Base-by-base conservation (phyloP, 345 rosid species). In the Lenwebbia sp. region DNA sequence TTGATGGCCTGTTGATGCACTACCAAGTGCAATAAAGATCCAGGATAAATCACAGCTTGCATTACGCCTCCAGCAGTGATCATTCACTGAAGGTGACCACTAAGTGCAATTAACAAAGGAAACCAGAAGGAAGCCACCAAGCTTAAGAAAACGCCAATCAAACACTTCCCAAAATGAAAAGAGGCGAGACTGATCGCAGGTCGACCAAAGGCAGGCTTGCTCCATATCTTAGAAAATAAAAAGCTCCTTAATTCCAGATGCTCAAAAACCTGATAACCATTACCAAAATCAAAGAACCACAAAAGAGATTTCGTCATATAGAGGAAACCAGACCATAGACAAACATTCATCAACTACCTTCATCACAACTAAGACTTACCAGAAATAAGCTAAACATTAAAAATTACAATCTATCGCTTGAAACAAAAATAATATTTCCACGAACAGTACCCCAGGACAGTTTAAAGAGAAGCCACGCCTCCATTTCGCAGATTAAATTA, bases 21-120 rank as follows among this genome's bases (percentile, higher is more conserved):
- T 81, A 19, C 88, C 51, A 89, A 83, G 86, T 90, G 91, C 90
- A 87, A 88, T 83, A 92, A 89, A 88, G 91, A 90, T 78, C 88
- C 93, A 94, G 89, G 91, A 93, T 91, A 89, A 95, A 90, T 89
- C 87, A 82, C 65, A 87, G 82, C 88, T 90, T 89, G 95, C 97
- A 96, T 95, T 91, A 92, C 88, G 89, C 90, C 93, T 90, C 89
- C 92, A 78, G 85, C 65, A 86, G 87, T 86, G 91, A 88, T 58
- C 90, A 84, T 88, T 65, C 90, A 84, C 88, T 81, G 88, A 90
- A 88, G 75, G 87, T 19, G 86, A 88, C 84, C 89, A 89, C 95
- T 95, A 95, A 85, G 99, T 96, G 92, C 97, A 93, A 90, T 96
- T 96, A 86, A 96, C 94, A 85, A 95, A 95, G 90, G 96, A 93